These are phyloP conservation scores for Trametes polyzona DNA, from an alignment of 1,284 basidiomycete species.

Conservation along the genomic window DNA sequence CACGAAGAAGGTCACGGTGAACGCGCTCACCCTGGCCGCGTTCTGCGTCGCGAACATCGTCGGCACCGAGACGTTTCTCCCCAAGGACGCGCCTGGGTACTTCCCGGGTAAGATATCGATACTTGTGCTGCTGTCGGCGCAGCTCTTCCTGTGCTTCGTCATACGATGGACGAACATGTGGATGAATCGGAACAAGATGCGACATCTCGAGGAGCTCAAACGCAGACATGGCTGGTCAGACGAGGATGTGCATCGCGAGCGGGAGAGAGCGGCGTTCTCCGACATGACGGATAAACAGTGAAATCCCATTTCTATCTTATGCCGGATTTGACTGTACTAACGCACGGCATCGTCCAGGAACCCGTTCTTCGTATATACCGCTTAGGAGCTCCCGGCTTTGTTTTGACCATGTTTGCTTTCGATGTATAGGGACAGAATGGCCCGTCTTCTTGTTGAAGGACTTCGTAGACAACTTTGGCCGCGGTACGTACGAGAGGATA, in stretches of 20 bases:
- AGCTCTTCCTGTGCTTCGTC: slow-evolving; percentile 52
- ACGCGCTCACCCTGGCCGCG: slow-evolving; percentile 60
- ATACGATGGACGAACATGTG: slow-evolving; percentile 59
- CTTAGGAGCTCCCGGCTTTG: too few species aligned
- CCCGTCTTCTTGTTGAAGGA: too few species aligned
- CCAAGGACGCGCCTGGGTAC: slow-evolving; percentile 64
- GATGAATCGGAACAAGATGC: slow-evolving; percentile 56
- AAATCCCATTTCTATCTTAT: slow-evolving; percentile 4
- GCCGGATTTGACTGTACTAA: neutral
- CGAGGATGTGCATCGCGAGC: slow-evolving; percentile 55
- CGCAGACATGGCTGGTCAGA: slow-evolving; percentile 57
- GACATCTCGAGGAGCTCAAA: slow-evolving; percentile 48
- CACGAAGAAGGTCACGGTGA: slow-evolving; percentile 68
- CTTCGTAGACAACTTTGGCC: too few species aligned
- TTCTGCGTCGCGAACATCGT: slow-evolving; percentile 65
- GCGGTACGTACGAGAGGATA: too few species aligned
- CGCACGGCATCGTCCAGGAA: slow-evolving; percentile 27
- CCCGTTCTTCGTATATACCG: slow-evolving; percentile 53
- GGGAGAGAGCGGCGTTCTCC: slow-evolving; percentile 62
- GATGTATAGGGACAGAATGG: too few species aligned
- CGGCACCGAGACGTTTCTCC: slow-evolving; percentile 64
- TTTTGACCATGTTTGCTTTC: too few species aligned
- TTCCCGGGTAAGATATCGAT: slow-evolving; percentile 68
- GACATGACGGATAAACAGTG: slow-evolving; percentile 61
- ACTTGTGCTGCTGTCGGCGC: slow-evolving; percentile 58